Conservation (phyloP, 495 filamentous ascomycete genomes). For the Pseudomonodictys pantanalensis region DNA sequence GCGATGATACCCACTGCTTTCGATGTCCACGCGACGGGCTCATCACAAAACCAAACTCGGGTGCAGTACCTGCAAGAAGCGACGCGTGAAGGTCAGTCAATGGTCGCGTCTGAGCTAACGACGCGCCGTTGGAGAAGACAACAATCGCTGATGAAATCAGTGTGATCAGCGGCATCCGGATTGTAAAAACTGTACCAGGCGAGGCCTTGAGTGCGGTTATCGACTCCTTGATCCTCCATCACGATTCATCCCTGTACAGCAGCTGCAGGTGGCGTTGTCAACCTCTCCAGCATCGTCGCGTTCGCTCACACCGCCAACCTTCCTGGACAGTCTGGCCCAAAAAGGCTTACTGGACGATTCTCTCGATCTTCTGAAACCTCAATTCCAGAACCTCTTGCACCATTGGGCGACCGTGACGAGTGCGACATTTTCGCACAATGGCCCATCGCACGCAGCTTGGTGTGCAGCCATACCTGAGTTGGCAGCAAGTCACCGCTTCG, state of each 20-base stretch:
- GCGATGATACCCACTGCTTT: neutral
- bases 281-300: neutral
- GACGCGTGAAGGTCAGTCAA: conserved; percentile 32
- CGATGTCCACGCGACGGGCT: conserved; percentile 1
- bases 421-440: conserved; percentile 7
- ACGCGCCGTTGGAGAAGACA: too few species aligned
- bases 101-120: neutral
- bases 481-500: conserved; percentile 4
- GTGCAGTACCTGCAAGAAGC: conserved; percentile 32
- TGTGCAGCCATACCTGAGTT: conserved; percentile 10
- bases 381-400: conserved; percentile 6
- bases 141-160: neutral
- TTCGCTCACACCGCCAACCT: neutral
- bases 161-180: conserved; percentile 21
- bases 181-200: conserved; percentile 16
- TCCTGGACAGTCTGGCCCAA: conserved; percentile 1
- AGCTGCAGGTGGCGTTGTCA: neutral
- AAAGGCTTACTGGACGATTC: neutral
- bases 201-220: conserved; percentile 18
- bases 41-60: conserved; percentile 28
- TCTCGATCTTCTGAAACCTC: neutral
- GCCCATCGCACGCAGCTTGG: conserved; percentile 12
- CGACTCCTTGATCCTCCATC: conserved; percentile 4
- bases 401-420: conserved; percentile 10
- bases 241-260: neutral